Conservation (phyloP, 768 basidiomycete species). For the Phaffia tasmanica region DNA sequence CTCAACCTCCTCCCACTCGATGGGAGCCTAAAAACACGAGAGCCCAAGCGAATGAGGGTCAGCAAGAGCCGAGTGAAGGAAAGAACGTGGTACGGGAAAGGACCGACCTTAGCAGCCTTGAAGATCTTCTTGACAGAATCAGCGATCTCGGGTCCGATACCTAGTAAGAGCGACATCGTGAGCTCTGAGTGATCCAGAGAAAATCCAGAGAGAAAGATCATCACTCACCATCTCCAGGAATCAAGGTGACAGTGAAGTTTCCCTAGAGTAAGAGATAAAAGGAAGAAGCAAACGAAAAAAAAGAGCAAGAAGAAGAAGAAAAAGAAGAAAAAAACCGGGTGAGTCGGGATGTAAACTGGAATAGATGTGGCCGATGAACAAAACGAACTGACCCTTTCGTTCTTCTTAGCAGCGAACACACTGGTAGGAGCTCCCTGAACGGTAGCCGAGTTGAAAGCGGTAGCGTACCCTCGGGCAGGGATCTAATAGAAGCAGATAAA, state of each 20-base stretch:
- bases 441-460: constrained; percentile 37
- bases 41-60: neutral
- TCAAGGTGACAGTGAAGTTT: constrained; percentile 89
- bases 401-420: constrained; percentile 81
- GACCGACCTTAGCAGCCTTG: constrained; percentile 61
- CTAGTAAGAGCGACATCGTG: constrained; percentile 40
- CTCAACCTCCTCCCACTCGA: constrained; percentile 98
- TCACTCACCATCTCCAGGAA: constrained; percentile 82
- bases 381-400: constrained; percentile 55
- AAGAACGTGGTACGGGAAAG: neutral
- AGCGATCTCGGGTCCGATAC: constrained; percentile 98
- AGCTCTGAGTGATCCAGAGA: neutral
- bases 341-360: neutral
- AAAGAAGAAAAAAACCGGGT: constrained; percentile 22
- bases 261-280: constrained; percentile 49
- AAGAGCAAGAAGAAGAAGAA: neutral
- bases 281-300: neutral
- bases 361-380: constrained; percentile 1
- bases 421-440: constrained; percentile 55
- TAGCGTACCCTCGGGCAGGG: constrained; percentile 30
- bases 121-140: constrained; percentile 92
- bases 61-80: neutral
- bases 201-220: neutral
- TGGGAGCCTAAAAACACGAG: constrained; percentile 61
- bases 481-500: neutral